phyloP scores from a whole-genome alignment of 371 early-diverging fungal species.

The Mortierella sp. region DNA sequence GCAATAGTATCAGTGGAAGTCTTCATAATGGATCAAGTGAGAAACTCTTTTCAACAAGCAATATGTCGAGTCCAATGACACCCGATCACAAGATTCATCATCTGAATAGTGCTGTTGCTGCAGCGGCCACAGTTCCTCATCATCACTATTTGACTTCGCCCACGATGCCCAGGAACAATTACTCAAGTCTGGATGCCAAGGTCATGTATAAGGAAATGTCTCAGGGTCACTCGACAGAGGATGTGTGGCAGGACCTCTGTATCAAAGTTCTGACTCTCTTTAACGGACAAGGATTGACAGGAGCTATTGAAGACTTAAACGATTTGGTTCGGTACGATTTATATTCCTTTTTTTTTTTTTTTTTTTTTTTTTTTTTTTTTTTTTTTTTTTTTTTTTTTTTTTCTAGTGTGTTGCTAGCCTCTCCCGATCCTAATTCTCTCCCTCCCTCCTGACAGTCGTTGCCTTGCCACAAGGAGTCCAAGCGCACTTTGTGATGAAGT shows the following conservation, averaged over 20 bases:
- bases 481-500: slow-evolving; percentile 63
- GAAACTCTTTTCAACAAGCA: slow-evolving; percentile 25
- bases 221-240: slow-evolving; percentile 58
- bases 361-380: background rate
- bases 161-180: slow-evolving; percentile 45
- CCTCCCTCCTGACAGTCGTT: slow-evolving; percentile 56
- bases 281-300: slow-evolving; percentile 86
- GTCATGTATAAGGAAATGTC: slow-evolving; percentile 68
- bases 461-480: slow-evolving; percentile 65
- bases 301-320: slow-evolving; percentile 85
- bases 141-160: slow-evolving; percentile 46
- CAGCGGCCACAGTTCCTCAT: background rate
- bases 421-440: slow-evolving; percentile 3
- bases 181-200: slow-evolving; percentile 69
- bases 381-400: background rate
- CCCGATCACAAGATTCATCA: slow-evolving; percentile 20
- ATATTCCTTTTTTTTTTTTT: background rate
- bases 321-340: slow-evolving; percentile 73
- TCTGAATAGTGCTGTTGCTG: background rate
- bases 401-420: background rate
- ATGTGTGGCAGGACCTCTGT: slow-evolving; percentile 81
- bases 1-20: too few species aligned
- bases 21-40: slow-evolving; percentile 12
- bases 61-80: slow-evolving; percentile 31
- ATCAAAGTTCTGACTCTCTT: slow-evolving; percentile 84